Conservation (phyloP, 2,329 filamentous ascomycete genomes). For the Teratosphaeria epicoccoides region DNA sequence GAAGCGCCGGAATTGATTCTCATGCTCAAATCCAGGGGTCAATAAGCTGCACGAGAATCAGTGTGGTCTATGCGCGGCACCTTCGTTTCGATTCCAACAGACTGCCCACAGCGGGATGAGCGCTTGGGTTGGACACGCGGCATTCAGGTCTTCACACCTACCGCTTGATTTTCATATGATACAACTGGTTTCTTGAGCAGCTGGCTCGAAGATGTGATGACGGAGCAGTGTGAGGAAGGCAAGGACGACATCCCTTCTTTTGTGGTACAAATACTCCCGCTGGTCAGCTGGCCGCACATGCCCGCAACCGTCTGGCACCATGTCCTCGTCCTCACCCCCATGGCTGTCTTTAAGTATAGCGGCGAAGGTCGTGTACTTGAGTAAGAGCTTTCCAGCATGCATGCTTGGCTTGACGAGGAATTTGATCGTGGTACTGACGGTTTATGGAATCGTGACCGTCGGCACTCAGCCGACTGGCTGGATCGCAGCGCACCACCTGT, state of each 20-base stretch:
- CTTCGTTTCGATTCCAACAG: neutral
- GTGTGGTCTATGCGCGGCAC: neutral
- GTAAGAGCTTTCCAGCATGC: no score
- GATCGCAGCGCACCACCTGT: slow-evolving; percentile 30
- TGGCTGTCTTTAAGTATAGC: no score
- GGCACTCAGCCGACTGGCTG: slow-evolving; percentile 34
- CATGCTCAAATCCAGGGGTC: slow-evolving; percentile 41
- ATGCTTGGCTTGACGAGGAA: no score
- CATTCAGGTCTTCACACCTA: slow-evolving; percentile 40
- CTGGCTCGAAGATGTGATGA: slow-evolving; percentile 41
- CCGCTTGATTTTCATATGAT: slow-evolving; percentile 45
- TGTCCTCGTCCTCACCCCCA: no score
- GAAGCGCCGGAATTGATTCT: slow-evolving; percentile 39
- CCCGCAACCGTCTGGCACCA: no score
- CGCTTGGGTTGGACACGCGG: slow-evolving; percentile 46
- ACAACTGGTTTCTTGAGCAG: slow-evolving; percentile 39
- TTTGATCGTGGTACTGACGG: no score
- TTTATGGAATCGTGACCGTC: slow-evolving; percentile 27
- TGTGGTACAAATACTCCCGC: no score
- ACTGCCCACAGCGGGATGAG: neutral
- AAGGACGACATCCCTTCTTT: no score
- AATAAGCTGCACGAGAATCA: slow-evolving; percentile 47
- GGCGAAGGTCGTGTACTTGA: no score
- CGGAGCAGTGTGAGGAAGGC: no score
- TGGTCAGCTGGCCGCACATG: no score